These are phyloP conservation scores for Solanum etuberosum DNA, from an alignment of 257 asterid genomes.

Conservation along the genomic window DNA sequence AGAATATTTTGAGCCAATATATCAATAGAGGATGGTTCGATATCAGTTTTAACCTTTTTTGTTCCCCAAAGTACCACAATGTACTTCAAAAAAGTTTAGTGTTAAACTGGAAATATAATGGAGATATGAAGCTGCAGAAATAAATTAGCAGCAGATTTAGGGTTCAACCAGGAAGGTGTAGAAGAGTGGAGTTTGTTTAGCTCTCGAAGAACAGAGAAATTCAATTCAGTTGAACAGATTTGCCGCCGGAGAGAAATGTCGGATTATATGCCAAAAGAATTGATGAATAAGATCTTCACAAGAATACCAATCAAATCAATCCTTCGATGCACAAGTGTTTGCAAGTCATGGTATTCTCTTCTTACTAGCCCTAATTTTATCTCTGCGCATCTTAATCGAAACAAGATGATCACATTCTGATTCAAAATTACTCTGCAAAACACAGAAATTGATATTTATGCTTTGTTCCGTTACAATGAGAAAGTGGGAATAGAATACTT, in stretches of 20 bases:
- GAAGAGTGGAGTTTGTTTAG: neutral
- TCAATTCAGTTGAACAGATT: neutral
- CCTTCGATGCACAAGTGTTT: neutral
- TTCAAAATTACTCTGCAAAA: neutral
- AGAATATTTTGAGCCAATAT: neutral
- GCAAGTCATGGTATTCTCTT: conserved; percentile 1
- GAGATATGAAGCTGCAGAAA: neutral
- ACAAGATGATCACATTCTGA: neutral
- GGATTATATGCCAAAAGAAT: neutral
- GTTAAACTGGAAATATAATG: neutral
- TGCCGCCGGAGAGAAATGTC: neutral
- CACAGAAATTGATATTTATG: neutral
- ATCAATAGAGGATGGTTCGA: neutral
- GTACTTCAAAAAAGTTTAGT: neutral
- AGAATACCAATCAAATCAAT: neutral
- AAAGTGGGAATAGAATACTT: neutral
- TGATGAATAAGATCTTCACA: neutral
- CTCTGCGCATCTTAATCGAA: neutral
- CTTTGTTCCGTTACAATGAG: neutral
- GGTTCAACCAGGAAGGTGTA: neutral
- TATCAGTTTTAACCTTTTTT: too few relatives aligned
- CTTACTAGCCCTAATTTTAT: neutral
- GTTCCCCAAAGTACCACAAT: neutral
- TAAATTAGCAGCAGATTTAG: neutral
- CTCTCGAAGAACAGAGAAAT: neutral